Base-by-base conservation (phyloP, 441 rosid species). In the Euphorbia celastroides region DNA sequence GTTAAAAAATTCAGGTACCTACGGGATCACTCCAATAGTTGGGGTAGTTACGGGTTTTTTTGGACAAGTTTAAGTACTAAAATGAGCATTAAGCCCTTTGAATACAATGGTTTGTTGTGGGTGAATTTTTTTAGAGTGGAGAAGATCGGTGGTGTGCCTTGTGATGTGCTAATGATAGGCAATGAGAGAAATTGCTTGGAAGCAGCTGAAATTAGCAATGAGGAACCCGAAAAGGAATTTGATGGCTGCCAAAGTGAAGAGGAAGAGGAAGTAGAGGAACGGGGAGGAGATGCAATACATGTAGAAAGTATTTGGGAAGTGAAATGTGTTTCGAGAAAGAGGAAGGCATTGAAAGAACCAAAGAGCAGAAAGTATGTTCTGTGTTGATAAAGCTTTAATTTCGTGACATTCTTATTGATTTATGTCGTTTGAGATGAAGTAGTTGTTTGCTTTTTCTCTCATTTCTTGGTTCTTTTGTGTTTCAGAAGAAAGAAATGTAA, bases 401-500 rank as follows among this genome's bases (percentile, higher is more conserved):
- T 67, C 20, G 1, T 51, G 7, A 8, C 16, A 1, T 58, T 28
- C 17, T 34, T 62, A 34, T 48, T 26, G 54, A 22, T 20, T 14
- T 57, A 4, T 25, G 44, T 23, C 23, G 58, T 26, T n/a, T 31
- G 17, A 34, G 9, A 34, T 34, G 9, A 34, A 34, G 9, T 34
- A 34, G 38, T 34, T 11, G 55, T 48, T 32, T 13, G 25, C 13
- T 3, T 38, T 38, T 38, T 34, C 16, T 14, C 5, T 44, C 28
- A 26, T 41, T 59, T 57, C 32, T 57, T 25, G 12, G 5, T 12
- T 51, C 59, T 51, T 58, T 2, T 28, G 32, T 30, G 17, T 74
- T 70, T 31, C 75, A 92, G 98, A 85, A 80, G 69, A 78, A 86
- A 88, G 85, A 89, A 86, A 76, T 79, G 76, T 65, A 85, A 84